These are phyloP conservation scores for Xanthoconium purpureum DNA, from an alignment of 768 basidiomycete species.

Conservation along the genomic window DNA sequence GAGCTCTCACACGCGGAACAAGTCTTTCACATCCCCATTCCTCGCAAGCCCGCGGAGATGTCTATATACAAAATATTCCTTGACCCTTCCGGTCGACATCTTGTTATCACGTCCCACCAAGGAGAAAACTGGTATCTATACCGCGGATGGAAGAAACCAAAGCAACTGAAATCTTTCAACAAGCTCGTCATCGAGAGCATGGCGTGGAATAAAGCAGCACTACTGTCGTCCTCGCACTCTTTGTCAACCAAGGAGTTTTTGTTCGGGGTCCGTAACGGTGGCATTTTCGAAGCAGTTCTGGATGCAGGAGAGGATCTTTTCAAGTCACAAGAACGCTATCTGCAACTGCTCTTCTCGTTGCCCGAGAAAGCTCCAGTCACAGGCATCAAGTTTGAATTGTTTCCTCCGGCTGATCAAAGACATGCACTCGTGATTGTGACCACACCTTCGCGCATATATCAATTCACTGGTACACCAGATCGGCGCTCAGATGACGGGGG, in stretches of 20 bases:
- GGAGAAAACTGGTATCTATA: conserved; percentile 95
- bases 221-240: conserved; percentile 61
- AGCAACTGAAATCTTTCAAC: conserved; percentile 71
- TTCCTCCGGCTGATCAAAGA: conserved; percentile 60
- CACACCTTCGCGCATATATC: conserved; percentile 86
- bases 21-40: conserved; percentile 75
- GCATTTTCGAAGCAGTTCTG: conserved; percentile 83
- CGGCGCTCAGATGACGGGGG: conserved; percentile 71
- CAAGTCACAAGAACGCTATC: conserved; percentile 81
- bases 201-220: conserved; percentile 80
- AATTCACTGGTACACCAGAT: conserved; percentile 72
- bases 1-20: conserved; percentile 87
- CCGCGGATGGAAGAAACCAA: conserved; percentile 76
- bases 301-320: conserved; percentile 92
- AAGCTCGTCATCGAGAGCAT: conserved; percentile 86
- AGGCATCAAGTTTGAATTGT: conserved; percentile 79
- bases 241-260: conserved; percentile 83
- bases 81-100: conserved; percentile 90
- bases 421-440: conserved; percentile 74
- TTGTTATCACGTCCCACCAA: conserved; percentile 78
- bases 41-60: conserved; percentile 72
- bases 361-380: conserved; percentile 82
- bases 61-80: conserved; percentile 80
- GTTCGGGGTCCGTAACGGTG: conserved; percentile 81
- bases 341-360: conserved; percentile 70